Evolutionary conservation across 1,284 basidiomycete genomes (phyloP).

Genomic region (Ceratobasidium sp.): DNA sequence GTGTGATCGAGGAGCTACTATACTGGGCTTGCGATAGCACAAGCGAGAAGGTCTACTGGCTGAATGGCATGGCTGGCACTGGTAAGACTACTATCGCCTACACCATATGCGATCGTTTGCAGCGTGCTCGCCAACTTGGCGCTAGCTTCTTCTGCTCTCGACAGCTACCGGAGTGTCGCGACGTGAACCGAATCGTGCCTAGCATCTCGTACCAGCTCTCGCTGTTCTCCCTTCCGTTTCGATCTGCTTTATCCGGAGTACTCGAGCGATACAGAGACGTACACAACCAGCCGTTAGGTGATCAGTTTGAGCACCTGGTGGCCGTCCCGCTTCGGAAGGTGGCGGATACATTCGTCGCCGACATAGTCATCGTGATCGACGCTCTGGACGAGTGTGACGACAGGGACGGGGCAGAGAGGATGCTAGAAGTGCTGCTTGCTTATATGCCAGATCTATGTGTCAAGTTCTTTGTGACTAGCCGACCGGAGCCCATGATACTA

Average conservation of each 20-base stretch:
- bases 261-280: background rate
- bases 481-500: no score
- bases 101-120: background rate
- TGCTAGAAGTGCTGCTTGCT: background rate
- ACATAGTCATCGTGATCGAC: constrained; percentile 25
- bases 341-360: background rate
- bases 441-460: background rate
- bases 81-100: constrained; percentile 26
- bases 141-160: constrained; percentile 33
- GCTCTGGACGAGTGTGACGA: constrained; percentile 35
- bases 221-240: constrained; percentile 15
- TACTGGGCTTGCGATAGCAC: background rate
- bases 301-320: constrained; percentile 14
- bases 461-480: constrained; percentile 29
- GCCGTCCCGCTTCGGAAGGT: background rate
- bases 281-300: background rate
- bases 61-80: constrained; percentile 32
- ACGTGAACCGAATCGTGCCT: constrained; percentile 13
- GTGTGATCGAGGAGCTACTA: background rate
- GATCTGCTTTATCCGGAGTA: background rate
- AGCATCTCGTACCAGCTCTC: constrained; percentile 28
- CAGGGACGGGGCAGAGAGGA: background rate
- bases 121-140: background rate
- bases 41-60: constrained; percentile 8
- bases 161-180: constrained; percentile 1